Evolutionary conservation across 257 asterid species (phyloP).

Genomic region (Ballota nigra): DNA sequence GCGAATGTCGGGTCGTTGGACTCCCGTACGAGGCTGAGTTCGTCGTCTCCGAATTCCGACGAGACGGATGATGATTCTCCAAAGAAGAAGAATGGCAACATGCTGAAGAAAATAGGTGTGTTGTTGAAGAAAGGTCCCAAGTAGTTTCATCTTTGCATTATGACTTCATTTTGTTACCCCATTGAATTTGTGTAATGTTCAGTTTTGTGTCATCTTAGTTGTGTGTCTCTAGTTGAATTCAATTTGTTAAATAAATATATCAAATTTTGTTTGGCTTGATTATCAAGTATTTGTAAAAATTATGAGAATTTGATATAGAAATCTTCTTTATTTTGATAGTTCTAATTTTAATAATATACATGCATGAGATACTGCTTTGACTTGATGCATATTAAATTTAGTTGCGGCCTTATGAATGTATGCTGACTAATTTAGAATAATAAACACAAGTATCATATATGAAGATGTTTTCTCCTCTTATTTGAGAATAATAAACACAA

Average conservation of each 20-base stretch:
- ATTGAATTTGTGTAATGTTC: neutral
- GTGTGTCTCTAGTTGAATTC: neutral
- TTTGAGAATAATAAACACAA: no score
- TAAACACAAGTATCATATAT: no score
- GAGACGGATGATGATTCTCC: constrained; percentile 65
- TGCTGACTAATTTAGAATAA: no score
- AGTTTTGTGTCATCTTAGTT: neutral
- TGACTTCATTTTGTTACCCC: neutral
- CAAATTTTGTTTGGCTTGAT: neutral
- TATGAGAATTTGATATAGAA: no score
- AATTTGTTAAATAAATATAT: neutral
- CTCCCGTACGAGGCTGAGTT: constrained; percentile 43
- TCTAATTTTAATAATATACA: no score
- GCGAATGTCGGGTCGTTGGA: constrained; percentile 50
- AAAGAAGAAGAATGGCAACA: constrained; percentile 64
- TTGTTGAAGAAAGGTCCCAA: constrained; percentile 70
- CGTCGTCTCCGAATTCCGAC: constrained; percentile 47
- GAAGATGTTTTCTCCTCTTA: no score
- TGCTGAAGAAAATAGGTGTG: constrained; percentile 76
- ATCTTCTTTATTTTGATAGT: no score
- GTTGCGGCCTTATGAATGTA: no score
- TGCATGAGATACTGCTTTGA: no score
- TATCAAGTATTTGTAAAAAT: neutral
- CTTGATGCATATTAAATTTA: no score
- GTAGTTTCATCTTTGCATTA: constrained; percentile 22